These are phyloP conservation scores for Coemansia sp. DNA, from an alignment of 192 early-diverging fungal species.

Conservation along the genomic window DNA sequence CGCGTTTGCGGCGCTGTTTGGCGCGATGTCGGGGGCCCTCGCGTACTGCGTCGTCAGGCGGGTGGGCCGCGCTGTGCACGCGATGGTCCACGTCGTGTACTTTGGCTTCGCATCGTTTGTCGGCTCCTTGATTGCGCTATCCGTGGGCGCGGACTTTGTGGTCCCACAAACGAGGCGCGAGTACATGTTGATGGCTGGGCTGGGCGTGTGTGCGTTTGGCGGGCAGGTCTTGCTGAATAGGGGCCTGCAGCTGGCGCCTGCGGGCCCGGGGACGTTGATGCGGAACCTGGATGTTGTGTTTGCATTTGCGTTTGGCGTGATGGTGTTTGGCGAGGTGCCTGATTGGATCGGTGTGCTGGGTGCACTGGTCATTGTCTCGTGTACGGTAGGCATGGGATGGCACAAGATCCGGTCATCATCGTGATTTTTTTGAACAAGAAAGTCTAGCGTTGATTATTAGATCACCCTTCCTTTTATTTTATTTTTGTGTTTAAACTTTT, in stretches of 20 bases:
- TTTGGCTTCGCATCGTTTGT: slow-evolving; percentile 66
- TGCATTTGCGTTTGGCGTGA: slow-evolving; percentile 71
- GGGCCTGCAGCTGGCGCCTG: slow-evolving; percentile 71
- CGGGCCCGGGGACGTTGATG: slow-evolving; percentile 76
- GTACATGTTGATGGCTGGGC: slow-evolving; percentile 45
- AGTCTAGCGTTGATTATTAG: no score
- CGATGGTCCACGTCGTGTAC: slow-evolving; percentile 77
- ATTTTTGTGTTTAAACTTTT: no score
- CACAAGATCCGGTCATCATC: no score
- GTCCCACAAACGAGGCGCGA: slow-evolving; percentile 48
- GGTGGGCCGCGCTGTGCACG: slow-evolving; percentile 68
- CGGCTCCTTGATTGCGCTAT: slow-evolving; percentile 45
- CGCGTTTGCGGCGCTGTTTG: no score
- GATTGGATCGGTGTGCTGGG: slow-evolving; percentile 57
- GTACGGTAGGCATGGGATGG: slow-evolving; percentile 61
- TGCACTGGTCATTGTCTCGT: slow-evolving; percentile 59
- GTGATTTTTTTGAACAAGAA: no score
- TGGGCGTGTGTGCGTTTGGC: slow-evolving; percentile 64
- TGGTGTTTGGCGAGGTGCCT: slow-evolving; percentile 67
- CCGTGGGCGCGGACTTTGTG: slow-evolving; percentile 9
- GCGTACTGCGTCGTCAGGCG: slow-evolving; percentile 73
- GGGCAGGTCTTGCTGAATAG: slow-evolving; percentile 74
- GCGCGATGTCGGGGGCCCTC: no score
- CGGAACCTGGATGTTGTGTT: slow-evolving; percentile 80
- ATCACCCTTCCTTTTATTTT: no score